Conservation (phyloP, 345 rosid genomes). For the Brassica incana region DNA sequence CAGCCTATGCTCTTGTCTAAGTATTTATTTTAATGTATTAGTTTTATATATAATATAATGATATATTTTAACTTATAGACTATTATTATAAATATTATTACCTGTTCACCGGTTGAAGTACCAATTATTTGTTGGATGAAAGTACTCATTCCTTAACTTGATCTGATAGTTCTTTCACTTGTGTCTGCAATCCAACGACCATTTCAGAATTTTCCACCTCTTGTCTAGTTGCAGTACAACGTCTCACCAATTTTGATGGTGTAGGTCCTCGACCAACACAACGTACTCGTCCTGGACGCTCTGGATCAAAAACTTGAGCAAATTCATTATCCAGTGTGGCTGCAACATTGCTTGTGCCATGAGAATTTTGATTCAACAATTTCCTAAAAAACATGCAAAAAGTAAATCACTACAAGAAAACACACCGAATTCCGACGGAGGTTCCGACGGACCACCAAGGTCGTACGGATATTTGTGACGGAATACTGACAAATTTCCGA, state of each 20-base stretch:
- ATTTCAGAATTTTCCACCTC: neutral
- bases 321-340: conserved; percentile 12
- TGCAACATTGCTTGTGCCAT: neutral
- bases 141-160: neutral
- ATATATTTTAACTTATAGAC: no score
- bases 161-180: neutral
- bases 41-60: neutral
- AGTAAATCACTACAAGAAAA: no score
- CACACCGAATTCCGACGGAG: no score
- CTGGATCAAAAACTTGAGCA: conserved; percentile 15
- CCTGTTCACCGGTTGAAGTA: no score
- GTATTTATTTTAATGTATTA: neutral
- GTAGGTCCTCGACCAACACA: conserved; percentile 2
- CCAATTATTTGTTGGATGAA: no score
- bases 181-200: neutral
- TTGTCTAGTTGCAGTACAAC: neutral
- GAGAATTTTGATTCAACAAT: neutral
- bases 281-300: neutral
- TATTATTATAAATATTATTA: neutral
- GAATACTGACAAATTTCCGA: no score
- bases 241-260: neutral
- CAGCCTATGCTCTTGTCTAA: neutral
- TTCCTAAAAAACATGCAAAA: neutral
- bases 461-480: no score
- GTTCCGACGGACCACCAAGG: no score